Base-by-base conservation (phyloP, 345 rosid genomes). In the Heritiera littoralis region DNA sequence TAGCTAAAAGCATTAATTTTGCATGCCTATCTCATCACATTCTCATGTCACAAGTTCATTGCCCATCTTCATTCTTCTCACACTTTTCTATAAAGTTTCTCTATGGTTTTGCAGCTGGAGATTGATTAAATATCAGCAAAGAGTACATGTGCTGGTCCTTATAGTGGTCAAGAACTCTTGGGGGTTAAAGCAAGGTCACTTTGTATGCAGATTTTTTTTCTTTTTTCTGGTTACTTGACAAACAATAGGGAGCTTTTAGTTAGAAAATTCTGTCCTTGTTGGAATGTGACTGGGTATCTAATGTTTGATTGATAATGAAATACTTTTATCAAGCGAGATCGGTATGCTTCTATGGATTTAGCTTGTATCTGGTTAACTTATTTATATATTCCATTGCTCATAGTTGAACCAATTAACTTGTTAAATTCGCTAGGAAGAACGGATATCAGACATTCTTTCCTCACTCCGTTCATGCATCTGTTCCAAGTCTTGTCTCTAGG, bases 51-150 rank as follows among this genome's bases (percentile, higher is more conserved):
- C 17, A 45, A 67, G 72, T 43, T 67, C n/a, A 69, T 48, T 18
- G 69, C 81, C 40, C 48, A 43, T 5, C 20, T 60, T 63, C 54
- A 14, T 68, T 72, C 30, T 41, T 45, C 5, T 49, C 66, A 40
- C 13, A 7, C 5, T 0, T 14, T 51, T 77, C 67, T 15, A 70
- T 80, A 49, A 65, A 55, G 13, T 41, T 76, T 66, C 6, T 72
- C 12, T 61, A 49, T 73, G 79, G 23, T 79, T 79, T 69, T 76
- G 88, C 92, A 89, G 90, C 76, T 71, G 83, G 80, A 77, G 83
- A 68, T 74, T 78, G 78, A 51, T 58, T 81, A 79, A 73, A 78
- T 49, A 45, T 73, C 55, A 83, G 79, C 85, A 83, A 64, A 71
- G 40, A 83, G 79, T 66, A 78, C 76, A 43, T 20, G 46, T 4